Conservation (phyloP, 2,329 filamentous ascomycete genomes). For the Aspergillus fumigatiaffinis region DNA sequence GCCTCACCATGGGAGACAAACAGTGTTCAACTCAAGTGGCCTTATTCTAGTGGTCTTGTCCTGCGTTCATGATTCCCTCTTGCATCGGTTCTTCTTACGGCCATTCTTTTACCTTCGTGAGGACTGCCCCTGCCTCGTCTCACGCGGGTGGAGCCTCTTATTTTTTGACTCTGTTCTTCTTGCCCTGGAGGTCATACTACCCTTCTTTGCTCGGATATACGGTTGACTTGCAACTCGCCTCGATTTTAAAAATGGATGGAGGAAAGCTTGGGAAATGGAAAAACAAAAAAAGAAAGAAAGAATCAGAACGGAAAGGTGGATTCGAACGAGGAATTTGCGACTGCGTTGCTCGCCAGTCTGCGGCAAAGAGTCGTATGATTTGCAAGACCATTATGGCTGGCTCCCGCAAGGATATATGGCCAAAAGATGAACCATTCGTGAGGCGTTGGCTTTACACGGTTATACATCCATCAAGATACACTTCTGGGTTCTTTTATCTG, state of each 20-base stretch:
- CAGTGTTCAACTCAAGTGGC: conserved; percentile 8
- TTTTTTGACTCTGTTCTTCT: conserved; percentile 3
- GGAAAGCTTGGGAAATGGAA: not conserved
- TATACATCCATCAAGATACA: conserved; percentile 23
- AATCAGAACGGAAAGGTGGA: not conserved
- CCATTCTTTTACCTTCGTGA: conserved; percentile 23
- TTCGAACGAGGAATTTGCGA: not conserved
- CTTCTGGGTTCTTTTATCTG: conserved; percentile 12
- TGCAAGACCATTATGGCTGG: not conserved
- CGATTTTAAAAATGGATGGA: not conserved
- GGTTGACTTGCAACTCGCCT: not conserved
- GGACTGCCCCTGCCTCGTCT: conserved; percentile 24
- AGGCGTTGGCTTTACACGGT: conserved; percentile 20
- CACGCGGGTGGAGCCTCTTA: conserved; percentile 22
- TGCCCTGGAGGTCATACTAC: conserved; percentile 8
- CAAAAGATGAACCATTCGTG: conserved; percentile 10
- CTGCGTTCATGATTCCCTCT: conserved; percentile 21
- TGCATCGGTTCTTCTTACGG: conserved; percentile 25
- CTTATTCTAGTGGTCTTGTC: conserved; percentile 7
- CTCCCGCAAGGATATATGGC: conserved; percentile 6
- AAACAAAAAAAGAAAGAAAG: not conserved
- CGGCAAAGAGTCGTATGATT: not conserved
- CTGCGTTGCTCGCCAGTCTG: not conserved
- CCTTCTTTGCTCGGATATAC: conserved; percentile 5
- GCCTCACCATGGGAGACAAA: not conserved